Conservation (phyloP, 345 rosid species). For the Psidium guajava region DNA sequence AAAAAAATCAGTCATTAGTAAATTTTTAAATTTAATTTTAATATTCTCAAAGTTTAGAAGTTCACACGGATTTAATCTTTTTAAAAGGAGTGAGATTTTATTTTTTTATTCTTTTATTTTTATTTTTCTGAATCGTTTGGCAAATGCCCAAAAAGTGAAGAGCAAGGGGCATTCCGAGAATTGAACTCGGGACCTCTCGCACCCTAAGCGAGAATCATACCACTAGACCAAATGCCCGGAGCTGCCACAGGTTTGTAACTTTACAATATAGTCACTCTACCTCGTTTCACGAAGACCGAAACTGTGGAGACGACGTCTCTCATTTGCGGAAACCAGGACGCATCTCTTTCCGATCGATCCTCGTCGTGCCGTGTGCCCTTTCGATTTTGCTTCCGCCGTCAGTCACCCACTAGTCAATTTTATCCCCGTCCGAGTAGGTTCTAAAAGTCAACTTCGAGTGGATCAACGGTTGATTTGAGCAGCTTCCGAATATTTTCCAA, state of each 20-base stretch:
- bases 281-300: neutral
- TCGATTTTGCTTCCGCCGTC: neutral
- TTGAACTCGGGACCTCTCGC: conserved; percentile 82
- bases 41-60: too few species aligned
- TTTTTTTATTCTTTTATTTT: too few species aligned
- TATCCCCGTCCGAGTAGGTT: neutral
- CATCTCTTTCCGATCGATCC: neutral
- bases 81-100: too few species aligned
- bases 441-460: neutral
- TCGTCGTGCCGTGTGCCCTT: neutral
- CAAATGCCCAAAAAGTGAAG: too few species aligned
- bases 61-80: too few species aligned
- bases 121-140: too few species aligned
- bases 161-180: conserved; percentile 45
- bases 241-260: accelerated
- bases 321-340: neutral
- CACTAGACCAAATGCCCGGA: conserved; percentile 80
- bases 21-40: too few species aligned
- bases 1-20: too few species aligned
- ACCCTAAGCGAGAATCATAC: conserved; percentile 91
- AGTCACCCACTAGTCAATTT: neutral
- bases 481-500: neutral
- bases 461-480: neutral
- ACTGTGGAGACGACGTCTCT: neutral
- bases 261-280: accelerated